phyloP scores from a whole-genome alignment of 2,329 filamentous ascomycete species.

The Neonectria coccinea region DNA sequence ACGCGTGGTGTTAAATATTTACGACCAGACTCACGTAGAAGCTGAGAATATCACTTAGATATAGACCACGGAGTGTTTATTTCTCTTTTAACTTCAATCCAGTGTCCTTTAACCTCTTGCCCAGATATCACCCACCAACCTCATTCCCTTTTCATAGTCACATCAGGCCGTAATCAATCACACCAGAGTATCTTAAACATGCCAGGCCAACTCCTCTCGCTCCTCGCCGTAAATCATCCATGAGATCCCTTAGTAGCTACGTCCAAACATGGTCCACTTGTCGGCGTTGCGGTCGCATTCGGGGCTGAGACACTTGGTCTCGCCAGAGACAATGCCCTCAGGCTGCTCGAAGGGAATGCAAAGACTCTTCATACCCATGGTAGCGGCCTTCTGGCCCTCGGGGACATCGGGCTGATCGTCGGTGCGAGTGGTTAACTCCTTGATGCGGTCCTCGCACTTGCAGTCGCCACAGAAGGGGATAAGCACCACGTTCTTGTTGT shows the following conservation, averaged over 20 bases:
- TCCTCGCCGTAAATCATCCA: slow-evolving; percentile 37
- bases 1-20: slow-evolving; percentile 75
- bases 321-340: slow-evolving; percentile 78
- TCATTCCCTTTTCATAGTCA: slow-evolving; percentile 43
- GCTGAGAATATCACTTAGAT: neutral
- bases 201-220: slow-evolving; percentile 45
- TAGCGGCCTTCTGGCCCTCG: slow-evolving; percentile 65
- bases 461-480: slow-evolving; percentile 88
- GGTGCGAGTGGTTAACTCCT: slow-evolving; percentile 87
- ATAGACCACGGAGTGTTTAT: slow-evolving; percentile 34
- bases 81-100: slow-evolving; percentile 36
- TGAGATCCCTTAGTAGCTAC: slow-evolving; percentile 66
- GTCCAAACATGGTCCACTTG: slow-evolving; percentile 93
- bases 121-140: slow-evolving; percentile 29
- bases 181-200: slow-evolving; percentile 48
- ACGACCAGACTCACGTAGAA: neutral
- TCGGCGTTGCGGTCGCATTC: slow-evolving; percentile 82
- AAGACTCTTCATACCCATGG: slow-evolving; percentile 76
- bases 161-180: slow-evolving; percentile 46
- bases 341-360: slow-evolving; percentile 88
- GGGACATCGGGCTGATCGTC: slow-evolving; percentile 68
- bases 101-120: slow-evolving; percentile 38
- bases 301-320: slow-evolving; percentile 93
- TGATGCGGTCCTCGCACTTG: slow-evolving; percentile 93
- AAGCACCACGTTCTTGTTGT: slow-evolving; percentile 90